A percentile compares a stretch with the other conserved stretches of the same genome.
Conservation (phyloP, 2,329 filamentous ascomycete species). For the Penicillium decumbens region DNA sequence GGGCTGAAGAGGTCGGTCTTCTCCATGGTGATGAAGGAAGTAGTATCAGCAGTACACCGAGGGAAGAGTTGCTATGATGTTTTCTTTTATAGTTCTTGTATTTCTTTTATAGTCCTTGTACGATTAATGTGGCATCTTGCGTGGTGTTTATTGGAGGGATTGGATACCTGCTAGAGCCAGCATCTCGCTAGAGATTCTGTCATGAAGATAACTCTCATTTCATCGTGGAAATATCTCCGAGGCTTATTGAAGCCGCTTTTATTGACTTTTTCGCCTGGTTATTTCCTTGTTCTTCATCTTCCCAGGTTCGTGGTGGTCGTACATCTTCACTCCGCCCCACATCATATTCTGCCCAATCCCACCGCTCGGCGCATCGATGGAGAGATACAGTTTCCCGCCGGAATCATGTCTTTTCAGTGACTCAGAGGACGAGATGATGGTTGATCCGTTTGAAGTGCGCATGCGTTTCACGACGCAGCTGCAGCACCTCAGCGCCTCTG, state of each 20-base stretch:
- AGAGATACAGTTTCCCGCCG: not conserved
- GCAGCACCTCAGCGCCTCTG: constrained; percentile 83
- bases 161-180: not conserved
- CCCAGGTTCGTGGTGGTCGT: not conserved
- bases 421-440: constrained; percentile 48
- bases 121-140: not conserved
- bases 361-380: constrained; percentile 17
- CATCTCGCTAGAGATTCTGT: not conserved
- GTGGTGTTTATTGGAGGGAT: constrained; percentile 3
- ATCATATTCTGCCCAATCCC: constrained; percentile 4
- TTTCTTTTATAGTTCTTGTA: not conserved
- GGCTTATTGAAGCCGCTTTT: not conserved
- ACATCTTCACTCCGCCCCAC: not conserved
- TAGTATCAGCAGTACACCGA: constrained; percentile 31
- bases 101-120: too few relatives aligned
- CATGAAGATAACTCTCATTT: constrained; percentile 1
- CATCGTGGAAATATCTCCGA: not conserved
- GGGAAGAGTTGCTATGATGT: constrained; percentile 29
- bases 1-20: constrained; percentile 37
- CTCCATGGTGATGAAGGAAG: constrained; percentile 33
- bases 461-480: constrained; percentile 93
- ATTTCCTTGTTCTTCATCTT: too few relatives aligned
- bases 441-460: constrained; percentile 94
- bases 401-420: not conserved
- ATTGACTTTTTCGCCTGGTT: not conserved